These are phyloP conservation scores for Tetracladium maxilliforme DNA, from an alignment of 2,329 filamentous ascomycete genomes.

Conservation along the genomic window DNA sequence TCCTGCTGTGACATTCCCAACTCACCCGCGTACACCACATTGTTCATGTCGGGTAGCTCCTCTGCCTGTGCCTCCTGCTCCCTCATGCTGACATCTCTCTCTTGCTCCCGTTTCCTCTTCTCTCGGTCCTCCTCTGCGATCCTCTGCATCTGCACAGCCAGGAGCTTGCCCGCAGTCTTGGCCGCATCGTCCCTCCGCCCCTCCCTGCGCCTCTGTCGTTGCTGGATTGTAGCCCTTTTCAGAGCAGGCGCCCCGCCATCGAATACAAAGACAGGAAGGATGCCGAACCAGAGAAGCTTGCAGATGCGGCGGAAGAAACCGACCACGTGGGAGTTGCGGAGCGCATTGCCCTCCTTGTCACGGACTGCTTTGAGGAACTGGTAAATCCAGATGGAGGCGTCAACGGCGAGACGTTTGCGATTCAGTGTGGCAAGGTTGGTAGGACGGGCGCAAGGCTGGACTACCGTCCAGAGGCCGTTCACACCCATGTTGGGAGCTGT, in stretches of 20 bases:
- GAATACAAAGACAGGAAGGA: slow-evolving; percentile 94
- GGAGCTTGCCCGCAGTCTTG: slow-evolving; percentile 75
- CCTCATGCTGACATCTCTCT: slow-evolving; percentile 21
- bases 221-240: slow-evolving; percentile 80
- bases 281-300: slow-evolving; percentile 92
- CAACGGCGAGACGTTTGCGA: slow-evolving; percentile 87
- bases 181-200: slow-evolving; percentile 86
- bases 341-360: slow-evolving; percentile 93
- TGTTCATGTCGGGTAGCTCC: slow-evolving; percentile 46
- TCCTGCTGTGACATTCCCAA: slow-evolving; percentile 67
- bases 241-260: slow-evolving; percentile 85
- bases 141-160: slow-evolving; percentile 90
- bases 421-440: slow-evolving; percentile 95
- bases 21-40: slow-evolving; percentile 86
- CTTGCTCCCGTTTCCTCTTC: slow-evolving; percentile 37
- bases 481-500: slow-evolving; percentile 74
- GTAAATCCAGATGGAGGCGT: slow-evolving; percentile 99
- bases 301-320: slow-evolving; percentile 98
- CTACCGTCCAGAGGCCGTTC: slow-evolving; percentile 90
- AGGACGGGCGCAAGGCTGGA: slow-evolving; percentile 87
- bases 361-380: slow-evolving; percentile 98
- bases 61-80: slow-evolving; percentile 44
- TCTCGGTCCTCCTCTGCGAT: slow-evolving; percentile 72
- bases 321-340: slow-evolving; percentile 90
- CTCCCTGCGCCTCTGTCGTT: slow-evolving; percentile 65